Percentiles rank a stretch among this genome's conserved stretches.
Conservation (phyloP, 2,329 filamentous ascomycete genomes). For the Chrysoporthe cubensis region DNA sequence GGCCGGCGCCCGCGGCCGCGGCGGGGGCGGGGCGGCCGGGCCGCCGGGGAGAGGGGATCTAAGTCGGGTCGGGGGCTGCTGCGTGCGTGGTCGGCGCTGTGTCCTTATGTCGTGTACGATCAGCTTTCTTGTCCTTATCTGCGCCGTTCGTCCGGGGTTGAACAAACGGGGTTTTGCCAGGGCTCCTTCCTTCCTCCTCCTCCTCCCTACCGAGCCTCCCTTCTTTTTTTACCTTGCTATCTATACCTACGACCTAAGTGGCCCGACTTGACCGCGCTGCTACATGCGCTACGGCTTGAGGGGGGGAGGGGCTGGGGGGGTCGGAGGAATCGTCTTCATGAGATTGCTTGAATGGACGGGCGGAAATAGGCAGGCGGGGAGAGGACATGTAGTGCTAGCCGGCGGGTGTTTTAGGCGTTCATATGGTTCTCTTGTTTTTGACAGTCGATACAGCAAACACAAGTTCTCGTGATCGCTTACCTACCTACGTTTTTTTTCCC, state of each 20-base stretch:
- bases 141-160: background rate
- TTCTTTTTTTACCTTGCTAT: background rate
- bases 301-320: too few relatives aligned
- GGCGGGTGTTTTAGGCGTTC: slow-evolving; percentile 14
- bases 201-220: background rate
- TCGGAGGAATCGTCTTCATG: background rate
- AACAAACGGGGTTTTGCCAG: background rate
- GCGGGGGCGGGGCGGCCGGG: background rate
- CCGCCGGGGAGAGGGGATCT: background rate
- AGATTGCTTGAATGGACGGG: slow-evolving; percentile 2
- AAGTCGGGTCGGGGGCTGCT: background rate
- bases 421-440: background rate
- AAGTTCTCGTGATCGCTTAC: background rate
- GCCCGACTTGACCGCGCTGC: too few relatives aligned
- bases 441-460: background rate
- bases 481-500: too few relatives aligned
- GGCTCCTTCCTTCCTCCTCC: background rate
- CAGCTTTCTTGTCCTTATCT: background rate
- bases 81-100: background rate
- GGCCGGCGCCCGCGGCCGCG: slow-evolving; percentile 9
- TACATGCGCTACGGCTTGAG: too few relatives aligned
- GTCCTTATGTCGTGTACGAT: slow-evolving; percentile 4
- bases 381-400: slow-evolving; percentile 3
- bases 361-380: background rate
- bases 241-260: background rate